Evolutionary conservation across 225 moss, liverwort and hornwort species (phyloP).

Genomic region (Bryoerythrophyllum caledonicum): DNA sequence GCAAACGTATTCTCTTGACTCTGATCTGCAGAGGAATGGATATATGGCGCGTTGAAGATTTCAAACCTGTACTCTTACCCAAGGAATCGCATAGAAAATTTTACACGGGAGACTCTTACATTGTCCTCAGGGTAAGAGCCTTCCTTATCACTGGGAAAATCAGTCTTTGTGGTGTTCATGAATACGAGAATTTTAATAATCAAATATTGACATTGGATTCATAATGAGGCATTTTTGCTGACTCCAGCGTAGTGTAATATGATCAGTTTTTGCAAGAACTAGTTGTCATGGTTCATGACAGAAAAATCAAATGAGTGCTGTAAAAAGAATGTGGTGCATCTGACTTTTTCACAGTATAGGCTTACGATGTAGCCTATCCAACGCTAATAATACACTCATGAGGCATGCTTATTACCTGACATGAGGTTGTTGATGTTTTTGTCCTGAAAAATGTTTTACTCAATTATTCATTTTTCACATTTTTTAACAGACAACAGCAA

Average conservation of each 20-base stretch:
- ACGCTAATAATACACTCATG: background rate
- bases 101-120: conserved; percentile 69
- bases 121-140: conserved; percentile 55
- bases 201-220: background rate
- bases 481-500: conserved; percentile 53
- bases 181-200: background rate
- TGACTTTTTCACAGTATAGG: background rate
- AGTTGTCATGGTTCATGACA: background rate
- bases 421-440: background rate
- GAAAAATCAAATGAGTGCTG: background rate
- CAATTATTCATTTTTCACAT: background rate
- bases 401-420: background rate
- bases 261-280: background rate
- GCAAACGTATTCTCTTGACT: conserved; percentile 39
- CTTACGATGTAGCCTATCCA: background rate
- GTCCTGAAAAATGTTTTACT: background rate
- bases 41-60: conserved; percentile 71
- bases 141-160: background rate
- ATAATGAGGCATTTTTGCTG: background rate
- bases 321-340: background rate
- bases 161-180: background rate
- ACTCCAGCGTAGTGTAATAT: background rate
- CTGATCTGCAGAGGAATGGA: conserved; percentile 54
- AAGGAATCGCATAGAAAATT: conserved; percentile 64
- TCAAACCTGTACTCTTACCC: conserved; percentile 51